Base-by-base conservation (phyloP, 2,329 filamentous ascomycete genomes). In the Alternaria arbusti region DNA sequence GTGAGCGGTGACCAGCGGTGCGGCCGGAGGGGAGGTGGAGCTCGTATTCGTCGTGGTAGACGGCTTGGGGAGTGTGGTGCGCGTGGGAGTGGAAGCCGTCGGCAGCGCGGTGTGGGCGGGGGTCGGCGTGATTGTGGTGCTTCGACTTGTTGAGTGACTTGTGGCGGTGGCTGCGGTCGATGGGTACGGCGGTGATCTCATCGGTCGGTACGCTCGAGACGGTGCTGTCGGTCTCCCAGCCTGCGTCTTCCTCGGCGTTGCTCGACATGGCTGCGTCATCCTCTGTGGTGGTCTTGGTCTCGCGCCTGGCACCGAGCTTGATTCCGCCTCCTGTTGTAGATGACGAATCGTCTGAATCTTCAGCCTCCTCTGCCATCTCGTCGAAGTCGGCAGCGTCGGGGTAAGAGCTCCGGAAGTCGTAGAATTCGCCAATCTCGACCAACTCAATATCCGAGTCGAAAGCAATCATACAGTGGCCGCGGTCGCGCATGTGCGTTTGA, bases 401-500 rank as follows among this genome's bases (percentile, higher is more conserved):
- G 79, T 99, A 99, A 1, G 96, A 97, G 81, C 92, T 92, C 69
- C 92, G 88, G 86, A 99, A 99, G 78, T 99, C 96, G 81, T 99
- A 99, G 80, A 93, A 97, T 69, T 98, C 93, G 60, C 96, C 96
- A 74, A 99, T 93, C 59, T 96, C 93, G 28, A 98, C 87, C 82
- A 97, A 93, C 76, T 98, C 94, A 36, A 91, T 90, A 77, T 97
- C 93, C 0, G 90, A 91, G 55, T 90, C 89, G 79, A 95, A 99
- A 0, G 93, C 94, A 71, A 99, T 96, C 87, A 94, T 97, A 86
- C 95, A 98, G 81, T 99, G 96, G 1, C 93, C 91, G 78, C 94
- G 95, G 79, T 99, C 96, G 47, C 93, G 90, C 96, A 99, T 99
- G 79, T 99, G 96, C 0, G 94, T 97, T 77, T 97, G 94, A 25